Evolutionary conservation across 257 asterid species (phyloP), one percentile per base, ranked within the genome.

Genomic region (Penstemon newberryi): DNA sequence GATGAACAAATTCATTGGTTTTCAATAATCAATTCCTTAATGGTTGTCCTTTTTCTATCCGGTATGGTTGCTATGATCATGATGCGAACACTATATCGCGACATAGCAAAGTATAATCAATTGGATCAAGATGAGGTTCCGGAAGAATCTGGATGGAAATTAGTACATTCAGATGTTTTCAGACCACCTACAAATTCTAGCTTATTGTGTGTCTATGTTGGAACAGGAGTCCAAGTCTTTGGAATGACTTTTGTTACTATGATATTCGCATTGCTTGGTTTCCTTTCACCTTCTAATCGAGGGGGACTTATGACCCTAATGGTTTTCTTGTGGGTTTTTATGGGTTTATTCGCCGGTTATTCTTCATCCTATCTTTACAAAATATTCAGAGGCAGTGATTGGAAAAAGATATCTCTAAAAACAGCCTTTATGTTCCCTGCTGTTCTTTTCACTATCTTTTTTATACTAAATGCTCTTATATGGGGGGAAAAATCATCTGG

Each of bases 51-150:
- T 25, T 83, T 83, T 74, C 79, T 83, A 9, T 78, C 86, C 8
- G 89, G 84, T n/a, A 83, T 83, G 82, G 78, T 83, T 47, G 89
- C 89, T 6, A 71, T 83, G 83, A 83, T 83, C 74, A 83, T 78
- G 85, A 65, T 76, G 70, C 67, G 86, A 63, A 83, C 89, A 4
- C 79, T 83, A 41, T 81, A 83, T 53, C 64, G 70, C 54, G 89
- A 83, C 72, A 83, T 83, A 5, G 75, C 81, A 56, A 76, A 78
- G 10, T 83, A 83, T 47, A 83, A 83, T 19, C 82, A 83, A 73
- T 64, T 83, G 55, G 86, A 81, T 12, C 79, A 73, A 63, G 89
- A 83, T 0, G 86, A 81, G 66, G 82, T 56, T 8, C 82, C 61
- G 38, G 89, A 81, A 36, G 89, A 81, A 66, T 76, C 84, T 2